phyloP scores from a whole-genome alignment of 2,329 filamentous ascomycete genomes.

The Sporothrix protearum region DNA sequence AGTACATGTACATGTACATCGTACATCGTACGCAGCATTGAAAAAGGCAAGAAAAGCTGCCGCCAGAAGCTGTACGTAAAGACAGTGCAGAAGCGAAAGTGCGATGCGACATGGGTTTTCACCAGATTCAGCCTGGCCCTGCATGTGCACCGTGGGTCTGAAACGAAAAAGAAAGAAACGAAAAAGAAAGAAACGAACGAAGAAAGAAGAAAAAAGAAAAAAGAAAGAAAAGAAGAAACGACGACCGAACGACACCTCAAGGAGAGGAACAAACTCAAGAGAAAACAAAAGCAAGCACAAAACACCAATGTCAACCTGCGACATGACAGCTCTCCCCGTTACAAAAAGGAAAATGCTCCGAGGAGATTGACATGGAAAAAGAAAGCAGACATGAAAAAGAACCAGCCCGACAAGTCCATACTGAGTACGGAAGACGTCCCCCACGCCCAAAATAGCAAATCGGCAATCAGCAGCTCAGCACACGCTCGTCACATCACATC shows the following conservation, averaged over 20 bases:
- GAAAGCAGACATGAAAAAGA: background rate
- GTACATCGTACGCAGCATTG: background rate
- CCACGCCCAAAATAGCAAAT: background rate
- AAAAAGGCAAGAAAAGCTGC: background rate
- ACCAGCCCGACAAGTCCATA: background rate
- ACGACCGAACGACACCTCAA: background rate
- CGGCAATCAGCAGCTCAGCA: background rate
- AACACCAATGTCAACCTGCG: background rate
- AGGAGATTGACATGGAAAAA: slow-evolving; percentile 7
- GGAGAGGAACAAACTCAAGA: background rate
- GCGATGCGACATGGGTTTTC: slow-evolving; percentile 10
- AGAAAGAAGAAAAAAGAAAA: background rate
- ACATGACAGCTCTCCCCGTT: background rate
- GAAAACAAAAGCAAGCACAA: background rate
- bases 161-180: background rate
- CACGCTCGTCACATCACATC: background rate
- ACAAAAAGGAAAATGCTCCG: slow-evolving; percentile 4
- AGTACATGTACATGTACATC: too few relatives aligned
- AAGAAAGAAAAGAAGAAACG: background rate
- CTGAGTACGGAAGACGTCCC: background rate
- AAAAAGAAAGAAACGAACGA: background rate
- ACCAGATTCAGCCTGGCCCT: slow-evolving; percentile 3
- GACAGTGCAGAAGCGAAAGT: slow-evolving; percentile 19
- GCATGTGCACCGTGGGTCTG: background rate
- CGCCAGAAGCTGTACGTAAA: background rate